These are phyloP conservation scores for Phytophthora tentaculata DNA, from an alignment of 352 stramenopile species.

Conservation along the genomic window DNA sequence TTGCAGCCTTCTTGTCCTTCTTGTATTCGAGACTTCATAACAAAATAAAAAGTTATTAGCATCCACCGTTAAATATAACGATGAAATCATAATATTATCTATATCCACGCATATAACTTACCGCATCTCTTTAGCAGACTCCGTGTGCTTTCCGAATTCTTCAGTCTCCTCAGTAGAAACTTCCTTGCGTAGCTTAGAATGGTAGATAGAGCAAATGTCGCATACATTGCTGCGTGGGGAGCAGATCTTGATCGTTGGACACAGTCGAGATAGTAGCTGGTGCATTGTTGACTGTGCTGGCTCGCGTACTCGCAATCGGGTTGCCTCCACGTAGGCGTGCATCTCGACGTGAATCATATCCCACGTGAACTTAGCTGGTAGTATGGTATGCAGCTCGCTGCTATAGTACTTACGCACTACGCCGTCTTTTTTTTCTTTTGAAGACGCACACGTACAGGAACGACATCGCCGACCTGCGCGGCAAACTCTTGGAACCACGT, in stretches of 20 bases:
- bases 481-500: too few species aligned
- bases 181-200: neutral
- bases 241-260: too few species aligned
- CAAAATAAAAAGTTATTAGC: constrained; percentile 5
- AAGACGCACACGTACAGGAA: constrained; percentile 1
- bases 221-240: constrained; percentile 23
- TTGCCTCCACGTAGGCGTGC: too few species aligned
- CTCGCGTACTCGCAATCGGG: too few species aligned
- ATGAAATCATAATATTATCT: constrained; percentile 15
- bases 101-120: constrained; percentile 1
- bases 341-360: too few species aligned
- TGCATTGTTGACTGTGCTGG: too few species aligned
- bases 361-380: constrained; percentile 22
- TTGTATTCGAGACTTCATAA: constrained; percentile 19
- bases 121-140: constrained; percentile 19
- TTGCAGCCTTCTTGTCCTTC: constrained; percentile 1
- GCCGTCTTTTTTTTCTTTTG: neutral
- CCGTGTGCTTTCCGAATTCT: neutral
- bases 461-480: too few species aligned
- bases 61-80: neutral
- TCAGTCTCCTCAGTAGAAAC: constrained; percentile 8
- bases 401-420: constrained; percentile 3
- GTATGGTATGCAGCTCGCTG: constrained; percentile 7
- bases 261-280: too few species aligned
- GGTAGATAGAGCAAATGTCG: constrained; percentile 17